These are phyloP conservation scores for Amniculicola lignicola DNA, from an alignment of 495 filamentous ascomycete genomes.

Conservation along the genomic window DNA sequence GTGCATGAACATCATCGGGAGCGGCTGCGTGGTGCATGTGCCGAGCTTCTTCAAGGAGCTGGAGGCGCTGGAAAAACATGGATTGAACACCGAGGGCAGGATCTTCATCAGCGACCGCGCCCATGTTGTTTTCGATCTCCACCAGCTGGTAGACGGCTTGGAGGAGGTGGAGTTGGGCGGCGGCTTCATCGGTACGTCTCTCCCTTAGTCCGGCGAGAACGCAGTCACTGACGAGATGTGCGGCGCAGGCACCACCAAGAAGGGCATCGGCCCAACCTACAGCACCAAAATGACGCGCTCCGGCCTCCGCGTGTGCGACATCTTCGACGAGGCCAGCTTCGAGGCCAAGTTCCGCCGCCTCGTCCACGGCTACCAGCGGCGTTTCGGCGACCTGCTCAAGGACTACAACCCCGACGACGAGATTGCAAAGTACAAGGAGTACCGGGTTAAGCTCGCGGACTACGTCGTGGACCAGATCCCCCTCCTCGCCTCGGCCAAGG, in stretches of 20 bases:
- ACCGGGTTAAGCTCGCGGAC: conserved; percentile 62
- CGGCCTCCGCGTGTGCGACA: conserved; percentile 71
- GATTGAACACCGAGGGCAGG: conserved; percentile 62
- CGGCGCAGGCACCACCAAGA: conserved; percentile 55
- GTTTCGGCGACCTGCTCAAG: conserved; percentile 67
- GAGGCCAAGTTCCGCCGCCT: conserved; percentile 69
- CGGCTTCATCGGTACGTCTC: conserved; percentile 32
- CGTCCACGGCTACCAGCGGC: conserved; percentile 62
- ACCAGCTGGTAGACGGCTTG: conserved; percentile 75
- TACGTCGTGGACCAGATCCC: conserved; percentile 68
- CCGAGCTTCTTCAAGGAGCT: conserved; percentile 88
- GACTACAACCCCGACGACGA: conserved; percentile 85
- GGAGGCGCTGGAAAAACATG: conserved; percentile 45
- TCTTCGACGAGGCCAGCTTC: conserved; percentile 70
- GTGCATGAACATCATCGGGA: conserved; percentile 80
- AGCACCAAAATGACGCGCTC: conserved; percentile 73
- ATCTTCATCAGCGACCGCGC: conserved; percentile 78
- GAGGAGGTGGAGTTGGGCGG: conserved; percentile 71
- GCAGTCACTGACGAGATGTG: conserved; percentile 23
- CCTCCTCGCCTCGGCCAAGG: conserved; percentile 55
- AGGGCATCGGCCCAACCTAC: conserved; percentile 75
- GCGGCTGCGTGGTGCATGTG: conserved; percentile 80
- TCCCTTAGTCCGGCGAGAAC: not conserved
- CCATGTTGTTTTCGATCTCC: conserved; percentile 81
- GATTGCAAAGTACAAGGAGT: conserved; percentile 65